A percentile compares a stretch with the other conserved stretches of the same genome.
phyloP scores from a whole-genome alignment of 768 basidiomycete genomes.

The Macrolepiota fuliginosa region DNA sequence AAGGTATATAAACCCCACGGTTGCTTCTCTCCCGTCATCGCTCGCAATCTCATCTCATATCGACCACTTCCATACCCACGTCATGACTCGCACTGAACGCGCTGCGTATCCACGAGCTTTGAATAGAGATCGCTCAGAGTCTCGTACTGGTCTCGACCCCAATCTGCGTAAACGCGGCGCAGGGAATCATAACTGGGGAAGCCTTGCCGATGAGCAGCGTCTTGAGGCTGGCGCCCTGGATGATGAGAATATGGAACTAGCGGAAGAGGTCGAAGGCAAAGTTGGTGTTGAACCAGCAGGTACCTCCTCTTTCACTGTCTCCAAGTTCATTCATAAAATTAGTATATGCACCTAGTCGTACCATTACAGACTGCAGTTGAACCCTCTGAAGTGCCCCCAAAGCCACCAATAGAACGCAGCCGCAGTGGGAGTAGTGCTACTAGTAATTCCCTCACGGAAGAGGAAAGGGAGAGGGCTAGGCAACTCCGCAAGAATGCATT shows the following conservation, averaged over 20 bases:
- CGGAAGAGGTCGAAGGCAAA: conserved; percentile 25
- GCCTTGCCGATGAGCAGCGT: conserved; percentile 57
- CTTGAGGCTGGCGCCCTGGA: conserved; percentile 55
- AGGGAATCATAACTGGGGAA: conserved; percentile 87
- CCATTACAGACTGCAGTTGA: background rate
- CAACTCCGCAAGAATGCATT: conserved; percentile 73
- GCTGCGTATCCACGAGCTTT: conserved; percentile 69
- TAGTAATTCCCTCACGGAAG: conserved; percentile 40
- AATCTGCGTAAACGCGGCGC: conserved; percentile 75
- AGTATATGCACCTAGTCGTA: background rate
- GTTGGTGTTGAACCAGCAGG: background rate
- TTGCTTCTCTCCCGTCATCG: conserved; percentile 12
- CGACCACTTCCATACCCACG: conserved; percentile 13
- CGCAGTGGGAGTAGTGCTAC: conserved; percentile 27
- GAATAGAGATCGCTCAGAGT: conserved; percentile 74
- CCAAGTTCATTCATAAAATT: background rate
- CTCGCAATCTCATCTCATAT: conserved; percentile 11
- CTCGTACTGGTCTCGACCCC: conserved; percentile 72
- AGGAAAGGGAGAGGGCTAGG: conserved; percentile 62
- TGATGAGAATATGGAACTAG: conserved; percentile 54
- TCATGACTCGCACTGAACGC: conserved; percentile 82
- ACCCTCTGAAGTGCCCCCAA: background rate
- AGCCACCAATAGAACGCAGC: conserved; percentile 27
- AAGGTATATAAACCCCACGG: conserved; percentile 22
- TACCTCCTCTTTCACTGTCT: background rate